Percentiles rank a stretch among this genome's conserved stretches.
Evolutionary conservation across 225 moss, liverwort and hornwort genomes (phyloP).

Genomic region (Physcomitrellopsis africana): DNA sequence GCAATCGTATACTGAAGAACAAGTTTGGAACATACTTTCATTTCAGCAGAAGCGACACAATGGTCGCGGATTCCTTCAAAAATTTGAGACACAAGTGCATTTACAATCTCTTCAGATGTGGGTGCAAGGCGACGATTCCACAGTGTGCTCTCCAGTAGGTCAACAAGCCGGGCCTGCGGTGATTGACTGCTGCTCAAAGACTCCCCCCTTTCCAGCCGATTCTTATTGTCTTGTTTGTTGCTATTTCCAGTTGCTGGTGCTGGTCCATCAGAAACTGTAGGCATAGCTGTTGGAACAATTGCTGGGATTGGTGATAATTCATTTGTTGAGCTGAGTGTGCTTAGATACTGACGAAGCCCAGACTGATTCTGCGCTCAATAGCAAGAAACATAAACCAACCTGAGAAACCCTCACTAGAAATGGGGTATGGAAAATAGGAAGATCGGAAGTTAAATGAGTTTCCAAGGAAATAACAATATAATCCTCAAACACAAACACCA

Average conservation of each 20-base stretch:
- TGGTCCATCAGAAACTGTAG: slow-evolving; percentile 57
- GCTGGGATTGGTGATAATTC: slow-evolving; percentile 60
- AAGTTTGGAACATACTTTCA: slow-evolving; percentile 65
- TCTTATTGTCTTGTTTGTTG: slow-evolving; percentile 96
- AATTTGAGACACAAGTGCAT: slow-evolving; percentile 91
- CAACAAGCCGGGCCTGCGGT: slow-evolving; percentile 88
- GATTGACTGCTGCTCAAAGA: slow-evolving; percentile 56
- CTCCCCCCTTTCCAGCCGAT: slow-evolving; percentile 72
- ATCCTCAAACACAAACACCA: too few relatives aligned
- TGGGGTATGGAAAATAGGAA: not conserved
- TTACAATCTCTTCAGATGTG: slow-evolving; percentile 95
- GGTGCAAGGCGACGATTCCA: slow-evolving; percentile 97
- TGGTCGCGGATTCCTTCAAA: slow-evolving; percentile 96
- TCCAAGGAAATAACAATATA: too few relatives aligned
- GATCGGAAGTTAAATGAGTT: not conserved
- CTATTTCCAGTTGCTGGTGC: slow-evolving; percentile 68
- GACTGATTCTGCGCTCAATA: slow-evolving; percentile 73
- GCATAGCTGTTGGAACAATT: slow-evolving; percentile 47
- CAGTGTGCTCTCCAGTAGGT: slow-evolving; percentile 92
- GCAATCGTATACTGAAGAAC: not conserved
- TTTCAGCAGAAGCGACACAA: slow-evolving; percentile 89
- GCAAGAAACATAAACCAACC: not conserved
- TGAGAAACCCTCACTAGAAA: too few relatives aligned
- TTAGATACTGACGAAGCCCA: slow-evolving; percentile 83
- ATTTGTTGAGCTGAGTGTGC: slow-evolving; percentile 76